Conservation (phyloP, 805 yeast genomes). For the Peterozyma toletana region DNA sequence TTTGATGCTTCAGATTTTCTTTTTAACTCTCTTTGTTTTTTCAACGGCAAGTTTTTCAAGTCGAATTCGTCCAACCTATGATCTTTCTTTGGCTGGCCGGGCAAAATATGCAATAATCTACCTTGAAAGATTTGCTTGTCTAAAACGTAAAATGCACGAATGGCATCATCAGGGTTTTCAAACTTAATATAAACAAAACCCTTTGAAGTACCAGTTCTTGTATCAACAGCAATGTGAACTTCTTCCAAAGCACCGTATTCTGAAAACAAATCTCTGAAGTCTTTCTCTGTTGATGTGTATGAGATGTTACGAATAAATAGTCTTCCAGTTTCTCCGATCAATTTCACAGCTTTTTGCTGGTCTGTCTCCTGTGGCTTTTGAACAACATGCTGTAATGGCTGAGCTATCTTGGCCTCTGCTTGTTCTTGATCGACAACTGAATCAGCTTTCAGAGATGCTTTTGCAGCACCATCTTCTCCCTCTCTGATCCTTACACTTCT, state of each 20-base stretch:
- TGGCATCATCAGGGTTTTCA: slow-evolving; percentile 62
- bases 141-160: slow-evolving; percentile 59
- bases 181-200: slow-evolving; percentile 88
- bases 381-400: slow-evolving; percentile 4
- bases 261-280: slow-evolving; percentile 58
- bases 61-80: slow-evolving; percentile 89
- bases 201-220: slow-evolving; percentile 83
- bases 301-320: slow-evolving; percentile 81
- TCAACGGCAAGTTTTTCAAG: slow-evolving; percentile 81
- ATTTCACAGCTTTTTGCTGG: slow-evolving; percentile 40
- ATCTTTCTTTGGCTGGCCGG: slow-evolving; percentile 76
- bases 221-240: slow-evolving; percentile 88
- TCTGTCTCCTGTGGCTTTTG: slow-evolving; percentile 23
- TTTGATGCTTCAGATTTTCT: slow-evolving; percentile 80
- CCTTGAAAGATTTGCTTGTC: slow-evolving; percentile 95
- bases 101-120: slow-evolving; percentile 79
- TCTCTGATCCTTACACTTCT: slow-evolving; percentile 69
- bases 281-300: slow-evolving; percentile 74
- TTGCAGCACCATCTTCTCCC: slow-evolving; percentile 20
- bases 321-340: slow-evolving; percentile 67
- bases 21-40: slow-evolving; percentile 82
- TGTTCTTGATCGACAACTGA: background rate
- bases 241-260: slow-evolving; percentile 73
- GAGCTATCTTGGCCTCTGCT: slow-evolving; percentile 8
- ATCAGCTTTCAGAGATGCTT: slow-evolving; percentile 3